These are phyloP conservation scores for Candida chauliodis DNA, from an alignment of 805 yeast genomes.

Conservation along the genomic window DNA sequence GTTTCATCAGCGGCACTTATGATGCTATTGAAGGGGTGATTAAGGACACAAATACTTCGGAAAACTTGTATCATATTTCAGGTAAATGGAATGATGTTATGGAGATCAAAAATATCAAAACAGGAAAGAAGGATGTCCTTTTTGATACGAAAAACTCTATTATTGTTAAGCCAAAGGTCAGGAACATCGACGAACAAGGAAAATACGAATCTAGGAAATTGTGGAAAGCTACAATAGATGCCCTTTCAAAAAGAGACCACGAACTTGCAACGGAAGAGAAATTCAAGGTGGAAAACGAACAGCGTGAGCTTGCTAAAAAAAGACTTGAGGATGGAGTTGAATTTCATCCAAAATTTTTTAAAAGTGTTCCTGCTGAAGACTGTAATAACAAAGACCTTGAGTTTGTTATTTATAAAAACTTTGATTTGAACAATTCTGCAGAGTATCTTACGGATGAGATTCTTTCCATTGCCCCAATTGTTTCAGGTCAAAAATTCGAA, in stretches of 20 bases:
- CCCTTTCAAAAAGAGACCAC: constrained; percentile 78
- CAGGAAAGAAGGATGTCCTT: constrained; percentile 42
- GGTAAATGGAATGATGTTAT: constrained; percentile 95
- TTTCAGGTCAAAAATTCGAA: constrained; percentile 76
- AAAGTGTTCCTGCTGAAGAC: constrained; percentile 23
- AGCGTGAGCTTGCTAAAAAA: constrained; percentile 68
- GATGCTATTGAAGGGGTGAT: constrained; percentile 81
- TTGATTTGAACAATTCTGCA: constrained; percentile 51
- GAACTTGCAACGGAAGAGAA: constrained; percentile 84
- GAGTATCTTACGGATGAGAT: constrained; percentile 54
- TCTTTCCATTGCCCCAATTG: constrained; percentile 66
- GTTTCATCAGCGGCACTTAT: constrained; percentile 88
- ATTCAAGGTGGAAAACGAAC: constrained; percentile 80
- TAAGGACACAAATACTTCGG: constrained; percentile 40
- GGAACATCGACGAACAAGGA: constrained; percentile 78
- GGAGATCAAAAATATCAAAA: constrained; percentile 52
- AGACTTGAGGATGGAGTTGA: constrained; percentile 76
- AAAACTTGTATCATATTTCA: constrained; percentile 58
- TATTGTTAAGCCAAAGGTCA: constrained; percentile 62
- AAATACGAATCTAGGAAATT: constrained; percentile 74
- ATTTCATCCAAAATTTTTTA: constrained; percentile 78
- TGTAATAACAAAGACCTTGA: constrained; percentile 47
- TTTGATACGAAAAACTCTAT: constrained; percentile 47
- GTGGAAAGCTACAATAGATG: constrained; percentile 81
- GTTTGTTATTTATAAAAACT: constrained; percentile 55